Percentiles rank a stretch among this genome's conserved stretches.
Conservation (phyloP, 2,329 filamentous ascomycete genomes). For the Biscogniauxia sp. region DNA sequence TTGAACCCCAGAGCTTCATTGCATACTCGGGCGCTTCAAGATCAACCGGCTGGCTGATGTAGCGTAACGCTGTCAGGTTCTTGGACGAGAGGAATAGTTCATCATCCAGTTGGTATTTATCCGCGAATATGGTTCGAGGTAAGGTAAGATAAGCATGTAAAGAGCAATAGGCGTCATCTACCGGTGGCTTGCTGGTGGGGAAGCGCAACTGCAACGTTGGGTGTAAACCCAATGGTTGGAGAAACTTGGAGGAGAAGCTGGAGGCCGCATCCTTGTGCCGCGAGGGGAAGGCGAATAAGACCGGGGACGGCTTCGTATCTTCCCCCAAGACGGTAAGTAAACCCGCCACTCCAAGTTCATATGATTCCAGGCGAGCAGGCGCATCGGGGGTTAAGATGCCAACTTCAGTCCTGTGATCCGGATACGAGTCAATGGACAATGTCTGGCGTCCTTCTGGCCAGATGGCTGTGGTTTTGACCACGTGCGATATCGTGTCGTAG, state of each 20-base stretch:
- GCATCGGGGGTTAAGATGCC: constrained; percentile 71
- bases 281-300: constrained; percentile 80
- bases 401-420: constrained; percentile 67
- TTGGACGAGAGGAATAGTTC: constrained; percentile 76
- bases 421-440: constrained; percentile 40
- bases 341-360: constrained; percentile 77
- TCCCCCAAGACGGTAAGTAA: constrained; percentile 76
- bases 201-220: constrained; percentile 72
- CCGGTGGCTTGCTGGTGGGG: constrained; percentile 48
- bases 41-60: constrained; percentile 74
- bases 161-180: constrained; percentile 60
- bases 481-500: constrained; percentile 64
- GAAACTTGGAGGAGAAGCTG: constrained; percentile 63
- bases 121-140: constrained; percentile 77
- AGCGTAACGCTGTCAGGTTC: constrained; percentile 67
- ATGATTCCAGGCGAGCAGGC: constrained; percentile 56
- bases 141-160: constrained; percentile 81
- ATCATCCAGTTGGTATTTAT: constrained; percentile 81
- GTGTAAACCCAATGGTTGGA: constrained; percentile 76
- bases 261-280: constrained; percentile 63
- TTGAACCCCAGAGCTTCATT: constrained; percentile 74
- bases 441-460: constrained; percentile 52
- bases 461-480: constrained; percentile 62
- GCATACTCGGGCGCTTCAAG: constrained; percentile 88
- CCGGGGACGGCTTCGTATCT: constrained; percentile 67